Percentiles rank a stretch among this genome's conserved stretches.
Conservation (phyloP, 139 green algal species). For the Micractinium sp. region DNA sequence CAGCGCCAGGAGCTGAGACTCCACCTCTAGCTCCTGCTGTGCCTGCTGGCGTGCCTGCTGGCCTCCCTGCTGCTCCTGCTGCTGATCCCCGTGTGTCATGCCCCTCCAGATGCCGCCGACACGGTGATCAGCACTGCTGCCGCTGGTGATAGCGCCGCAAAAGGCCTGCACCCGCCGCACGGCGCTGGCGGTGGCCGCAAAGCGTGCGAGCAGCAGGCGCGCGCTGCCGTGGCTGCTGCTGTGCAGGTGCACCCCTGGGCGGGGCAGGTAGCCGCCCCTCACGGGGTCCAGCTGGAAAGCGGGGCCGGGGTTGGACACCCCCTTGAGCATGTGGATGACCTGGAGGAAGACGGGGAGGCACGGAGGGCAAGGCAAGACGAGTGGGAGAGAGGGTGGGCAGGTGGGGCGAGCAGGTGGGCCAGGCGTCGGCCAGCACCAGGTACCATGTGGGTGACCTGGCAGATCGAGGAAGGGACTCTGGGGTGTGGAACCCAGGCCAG, state of each 20-base stretch:
- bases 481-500: too few relatives aligned
- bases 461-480: too few relatives aligned
- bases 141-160: not conserved
- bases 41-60: not conserved
- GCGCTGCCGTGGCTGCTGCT: not conserved
- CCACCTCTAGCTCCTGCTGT: too few relatives aligned
- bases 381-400: not conserved
- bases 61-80: not conserved
- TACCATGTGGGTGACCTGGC: too few relatives aligned
- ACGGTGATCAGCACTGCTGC: not conserved
- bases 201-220: slow-evolving; percentile 20
- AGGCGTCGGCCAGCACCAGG: too few relatives aligned
- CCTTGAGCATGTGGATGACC: slow-evolving; percentile 39
- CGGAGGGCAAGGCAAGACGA: not conserved
- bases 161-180: slow-evolving; percentile 31
- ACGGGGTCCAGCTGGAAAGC: slow-evolving; percentile 35
- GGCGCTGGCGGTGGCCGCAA: not conserved
- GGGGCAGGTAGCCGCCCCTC: not conserved
- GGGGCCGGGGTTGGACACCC: slow-evolving; percentile 22
- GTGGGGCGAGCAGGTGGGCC: too few relatives aligned
- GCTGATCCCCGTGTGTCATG: not conserved
- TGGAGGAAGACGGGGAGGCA: not conserved
- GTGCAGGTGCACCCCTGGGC: slow-evolving; percentile 28
- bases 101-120: not conserved
- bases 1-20: not conserved